Conservation (phyloP, 805 yeast genomes). For the Teunomyces gatunensis region DNA sequence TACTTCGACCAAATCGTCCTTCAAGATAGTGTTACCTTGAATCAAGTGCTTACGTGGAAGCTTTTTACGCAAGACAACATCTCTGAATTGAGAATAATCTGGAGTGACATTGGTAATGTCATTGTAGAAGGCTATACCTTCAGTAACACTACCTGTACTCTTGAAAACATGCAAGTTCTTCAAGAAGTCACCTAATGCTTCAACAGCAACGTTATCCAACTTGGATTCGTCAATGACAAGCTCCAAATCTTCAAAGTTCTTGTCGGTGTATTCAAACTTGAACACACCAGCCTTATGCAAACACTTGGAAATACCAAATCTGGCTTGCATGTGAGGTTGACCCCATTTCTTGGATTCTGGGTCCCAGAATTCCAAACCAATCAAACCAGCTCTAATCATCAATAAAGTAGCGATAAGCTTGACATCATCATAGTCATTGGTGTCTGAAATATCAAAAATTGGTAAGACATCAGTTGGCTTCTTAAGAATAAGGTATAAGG, state of each 20-base stretch:
- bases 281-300: constrained; percentile 69
- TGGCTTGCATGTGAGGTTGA: constrained; percentile 92
- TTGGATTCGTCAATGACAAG: constrained; percentile 58
- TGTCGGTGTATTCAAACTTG: constrained; percentile 46
- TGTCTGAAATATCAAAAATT: constrained; percentile 65
- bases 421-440: constrained; percentile 60
- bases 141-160: constrained; percentile 66
- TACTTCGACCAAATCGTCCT: constrained; percentile 47
- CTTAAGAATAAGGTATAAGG: constrained; percentile 74
- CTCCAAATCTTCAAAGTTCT: constrained; percentile 55
- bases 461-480: constrained; percentile 56
- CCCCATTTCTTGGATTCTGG: constrained; percentile 84
- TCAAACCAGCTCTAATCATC: constrained; percentile 86
- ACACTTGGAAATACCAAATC: constrained; percentile 79
- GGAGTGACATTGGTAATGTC: constrained; percentile 67
- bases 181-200: constrained; percentile 69
- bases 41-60: constrained; percentile 81
- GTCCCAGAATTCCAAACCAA: constrained; percentile 85
- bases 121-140: constrained; percentile 61
- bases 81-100: constrained; percentile 64
- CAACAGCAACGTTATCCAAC: constrained; percentile 68
- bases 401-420: constrained; percentile 66
- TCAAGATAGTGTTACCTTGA: constrained; percentile 69
- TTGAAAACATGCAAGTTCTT: constrained; percentile 74
- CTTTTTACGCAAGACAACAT: constrained; percentile 65